Conservation (phyloP, 2,329 filamentous ascomycete species). For the Penicillium sp. region DNA sequence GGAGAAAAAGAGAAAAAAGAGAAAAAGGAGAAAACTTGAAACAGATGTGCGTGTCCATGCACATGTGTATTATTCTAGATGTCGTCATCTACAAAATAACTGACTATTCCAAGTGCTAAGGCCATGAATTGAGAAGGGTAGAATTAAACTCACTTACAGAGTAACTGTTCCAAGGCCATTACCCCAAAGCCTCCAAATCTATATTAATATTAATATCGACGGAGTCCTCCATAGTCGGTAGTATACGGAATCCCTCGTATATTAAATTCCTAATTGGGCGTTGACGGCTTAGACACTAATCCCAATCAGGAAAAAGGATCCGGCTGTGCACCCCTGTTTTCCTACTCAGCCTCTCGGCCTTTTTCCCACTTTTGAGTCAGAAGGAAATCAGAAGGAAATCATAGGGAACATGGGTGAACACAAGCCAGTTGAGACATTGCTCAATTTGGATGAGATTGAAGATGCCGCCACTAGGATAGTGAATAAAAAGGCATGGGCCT, state of each 20-base stretch:
- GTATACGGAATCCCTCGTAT: no score
- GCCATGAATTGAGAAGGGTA: neutral
- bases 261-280: neutral
- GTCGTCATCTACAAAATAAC: neutral
- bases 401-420: neutral
- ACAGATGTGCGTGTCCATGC: no score
- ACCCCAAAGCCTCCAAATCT: no score
- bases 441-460: slow-evolving; percentile 89
- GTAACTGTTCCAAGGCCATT: no score
- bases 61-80: no score
- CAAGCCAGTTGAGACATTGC: slow-evolving; percentile 57
- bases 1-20: neutral
- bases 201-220: no score
- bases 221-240: no score
- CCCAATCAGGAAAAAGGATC: neutral
- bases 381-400: neutral
- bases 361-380: neutral
- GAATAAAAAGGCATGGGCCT: slow-evolving; percentile 80
- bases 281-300: neutral
- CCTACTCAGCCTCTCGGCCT: neutral
- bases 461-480: slow-evolving; percentile 72
- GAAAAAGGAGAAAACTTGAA: neutral
- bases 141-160: neutral
- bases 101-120: neutral
- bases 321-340: neutral